phyloP scores from a whole-genome alignment of 2,329 filamentous ascomycete species.

The Diaporthe batatas region DNA sequence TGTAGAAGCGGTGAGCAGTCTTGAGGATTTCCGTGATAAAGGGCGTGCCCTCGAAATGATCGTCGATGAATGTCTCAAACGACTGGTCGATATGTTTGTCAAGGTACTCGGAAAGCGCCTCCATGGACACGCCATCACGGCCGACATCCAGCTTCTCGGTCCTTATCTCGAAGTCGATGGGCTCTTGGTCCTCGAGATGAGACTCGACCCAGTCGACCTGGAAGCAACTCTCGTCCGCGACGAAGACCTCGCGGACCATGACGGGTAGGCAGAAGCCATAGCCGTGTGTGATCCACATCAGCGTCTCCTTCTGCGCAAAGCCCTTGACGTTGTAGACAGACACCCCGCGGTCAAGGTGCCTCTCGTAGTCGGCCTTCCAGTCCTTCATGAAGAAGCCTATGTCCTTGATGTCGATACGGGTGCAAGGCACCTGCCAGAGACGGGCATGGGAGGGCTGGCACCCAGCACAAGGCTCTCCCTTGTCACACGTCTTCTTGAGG shows the following conservation, averaged over 20 bases:
- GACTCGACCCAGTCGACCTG: constrained; percentile 94
- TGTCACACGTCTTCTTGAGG: constrained; percentile 98
- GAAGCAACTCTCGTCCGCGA: constrained; percentile 93
- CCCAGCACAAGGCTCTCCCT: constrained; percentile 94
- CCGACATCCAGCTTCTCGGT: constrained; percentile 92
- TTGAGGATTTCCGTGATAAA: constrained; percentile 97
- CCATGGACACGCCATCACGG: constrained; percentile 85
- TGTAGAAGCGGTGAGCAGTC: constrained; percentile 93
- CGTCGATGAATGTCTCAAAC: constrained; percentile 93
- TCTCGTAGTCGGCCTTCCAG: constrained; percentile 97
- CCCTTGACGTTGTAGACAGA: constrained; percentile 97
- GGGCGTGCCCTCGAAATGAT: constrained; percentile 94
- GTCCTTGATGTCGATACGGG: constrained; percentile 98
- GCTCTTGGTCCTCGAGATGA: constrained; percentile 74
- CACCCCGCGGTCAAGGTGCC: constrained; percentile 87
- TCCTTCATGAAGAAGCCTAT: constrained; percentile 99
- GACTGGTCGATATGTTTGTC: constrained; percentile 94
- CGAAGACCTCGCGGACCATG: constrained; percentile 92
- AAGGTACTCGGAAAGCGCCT: constrained; percentile 89
- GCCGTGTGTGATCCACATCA: constrained; percentile 95
- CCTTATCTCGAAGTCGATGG: constrained; percentile 85
- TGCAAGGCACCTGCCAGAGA: constrained; percentile 97
- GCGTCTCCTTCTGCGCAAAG: constrained; percentile 73
- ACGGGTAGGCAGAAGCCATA: constrained; percentile 95
- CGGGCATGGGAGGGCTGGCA: constrained; percentile 96